Conservation (phyloP, 2,329 filamentous ascomycete species). For the Colletotrichum paranaense region DNA sequence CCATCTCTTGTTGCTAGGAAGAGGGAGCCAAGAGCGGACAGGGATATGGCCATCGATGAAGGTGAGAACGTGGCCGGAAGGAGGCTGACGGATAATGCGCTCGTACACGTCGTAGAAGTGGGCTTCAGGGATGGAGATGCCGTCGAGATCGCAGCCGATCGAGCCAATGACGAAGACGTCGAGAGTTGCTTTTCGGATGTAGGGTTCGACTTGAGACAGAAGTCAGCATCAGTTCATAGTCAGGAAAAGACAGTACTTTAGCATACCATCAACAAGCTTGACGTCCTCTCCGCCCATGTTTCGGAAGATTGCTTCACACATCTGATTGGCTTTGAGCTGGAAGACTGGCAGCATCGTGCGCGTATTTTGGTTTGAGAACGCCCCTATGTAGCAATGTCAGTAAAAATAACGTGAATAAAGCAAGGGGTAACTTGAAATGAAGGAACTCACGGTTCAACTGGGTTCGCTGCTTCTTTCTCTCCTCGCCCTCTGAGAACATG, state of each 20-base stretch:
- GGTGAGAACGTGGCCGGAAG: constrained; percentile 42
- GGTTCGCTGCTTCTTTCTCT: constrained; percentile 47
- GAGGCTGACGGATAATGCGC: constrained; percentile 44
- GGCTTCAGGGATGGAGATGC: constrained; percentile 37
- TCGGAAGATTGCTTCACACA: constrained; percentile 44
- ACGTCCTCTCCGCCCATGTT: constrained; percentile 38
- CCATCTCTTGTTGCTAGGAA: constrained; percentile 52
- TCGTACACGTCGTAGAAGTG: constrained; percentile 46
- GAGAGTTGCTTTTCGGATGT: constrained; percentile 46
- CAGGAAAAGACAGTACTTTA: background rate
- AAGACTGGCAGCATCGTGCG: constrained; percentile 52
- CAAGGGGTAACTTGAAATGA: background rate
- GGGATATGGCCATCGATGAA: constrained; percentile 46
- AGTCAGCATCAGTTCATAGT: background rate
- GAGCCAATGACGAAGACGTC: constrained; percentile 48
- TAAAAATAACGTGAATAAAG: background rate
- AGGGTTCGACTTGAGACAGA: constrained; percentile 38
- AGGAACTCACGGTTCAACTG: constrained; percentile 42
- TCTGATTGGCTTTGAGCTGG: constrained; percentile 43
- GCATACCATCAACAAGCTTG: constrained; percentile 42
- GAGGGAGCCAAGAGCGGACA: constrained; percentile 48
- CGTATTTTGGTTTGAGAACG: constrained; percentile 50
- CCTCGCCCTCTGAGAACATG: constrained; percentile 49
- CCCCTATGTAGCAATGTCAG: constrained; percentile 33
- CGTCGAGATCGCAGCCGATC: constrained; percentile 47